These are phyloP conservation scores for Lasiodiplodia hormozganensis DNA, from an alignment of 2,329 filamentous ascomycete species.

Conservation along the genomic window DNA sequence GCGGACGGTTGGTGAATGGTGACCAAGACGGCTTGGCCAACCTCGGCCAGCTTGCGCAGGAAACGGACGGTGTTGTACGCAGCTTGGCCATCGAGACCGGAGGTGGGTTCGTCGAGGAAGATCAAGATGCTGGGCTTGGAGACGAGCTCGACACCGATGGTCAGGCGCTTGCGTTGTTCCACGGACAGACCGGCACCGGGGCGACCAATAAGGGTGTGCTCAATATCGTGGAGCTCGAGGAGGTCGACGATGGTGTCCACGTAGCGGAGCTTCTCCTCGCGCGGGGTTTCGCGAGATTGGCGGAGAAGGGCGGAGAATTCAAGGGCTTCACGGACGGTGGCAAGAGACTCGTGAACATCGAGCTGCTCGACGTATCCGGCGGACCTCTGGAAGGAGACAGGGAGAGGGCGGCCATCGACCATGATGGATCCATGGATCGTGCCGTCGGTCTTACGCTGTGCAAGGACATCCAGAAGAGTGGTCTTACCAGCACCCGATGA, in stretches of 20 bases:
- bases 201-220: constrained; percentile 64
- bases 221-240: constrained; percentile 65
- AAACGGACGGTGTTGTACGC: constrained; percentile 77
- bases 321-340: constrained; percentile 67
- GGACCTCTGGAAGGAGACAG: constrained; percentile 28
- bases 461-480: constrained; percentile 24
- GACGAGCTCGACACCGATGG: constrained; percentile 64
- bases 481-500: constrained; percentile 30
- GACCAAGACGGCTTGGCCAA: constrained; percentile 82
- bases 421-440: constrained; percentile 27
- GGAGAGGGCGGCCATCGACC: constrained; percentile 29
- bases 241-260: constrained; percentile 66
- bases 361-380: constrained; percentile 57
- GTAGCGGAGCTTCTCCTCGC: constrained; percentile 64
- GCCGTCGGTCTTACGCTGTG: constrained; percentile 28
- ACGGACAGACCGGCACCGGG: constrained; percentile 62
- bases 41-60: constrained; percentile 72
- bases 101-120: constrained; percentile 78
- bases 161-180: constrained; percentile 69
- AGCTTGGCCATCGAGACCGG: constrained; percentile 72
- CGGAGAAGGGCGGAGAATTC: constrained; percentile 66
- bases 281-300: constrained; percentile 60
- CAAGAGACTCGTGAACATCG: constrained; percentile 64
- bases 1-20: constrained; percentile 88
- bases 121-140: constrained; percentile 71